Percentiles rank a stretch among this genome's conserved stretches.
phyloP scores from a whole-genome alignment of 163 green algal genomes.

The Prototheca cutis region DNA sequence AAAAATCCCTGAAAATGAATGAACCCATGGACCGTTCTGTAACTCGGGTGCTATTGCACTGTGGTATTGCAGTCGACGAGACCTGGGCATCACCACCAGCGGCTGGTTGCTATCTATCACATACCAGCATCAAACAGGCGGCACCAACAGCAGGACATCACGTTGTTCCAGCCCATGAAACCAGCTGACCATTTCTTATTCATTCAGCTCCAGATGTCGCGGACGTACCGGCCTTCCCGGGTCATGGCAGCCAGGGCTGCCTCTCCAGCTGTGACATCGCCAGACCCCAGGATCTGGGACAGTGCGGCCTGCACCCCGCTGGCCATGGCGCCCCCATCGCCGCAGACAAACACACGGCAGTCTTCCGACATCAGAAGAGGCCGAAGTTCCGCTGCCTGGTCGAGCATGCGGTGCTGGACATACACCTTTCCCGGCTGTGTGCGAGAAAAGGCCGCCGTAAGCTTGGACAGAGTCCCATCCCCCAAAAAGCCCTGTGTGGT shows the following conservation, averaged over 20 bases:
- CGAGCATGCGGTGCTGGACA: constrained; percentile 56
- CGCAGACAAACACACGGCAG: constrained; percentile 70
- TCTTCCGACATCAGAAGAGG: constrained; percentile 36
- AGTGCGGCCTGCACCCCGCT: constrained; percentile 71
- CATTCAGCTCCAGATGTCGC: constrained; percentile 76
- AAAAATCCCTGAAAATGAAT: too few relatives aligned
- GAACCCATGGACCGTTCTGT: too few relatives aligned
- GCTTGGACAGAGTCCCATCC: constrained; percentile 53
- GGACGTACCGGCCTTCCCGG: constrained; percentile 70
- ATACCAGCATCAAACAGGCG: background rate
- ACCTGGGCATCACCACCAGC: too few relatives aligned
- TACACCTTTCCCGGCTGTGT: constrained; percentile 56
- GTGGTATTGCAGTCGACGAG: too few relatives aligned
- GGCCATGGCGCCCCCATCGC: constrained; percentile 70
- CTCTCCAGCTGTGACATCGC: constrained; percentile 27
- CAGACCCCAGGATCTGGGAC: constrained; percentile 37
- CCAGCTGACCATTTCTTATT: too few relatives aligned
- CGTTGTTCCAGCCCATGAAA: too few relatives aligned
- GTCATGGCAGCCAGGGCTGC: constrained; percentile 54
- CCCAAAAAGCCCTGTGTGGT: constrained; percentile 27
- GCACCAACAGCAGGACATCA: background rate
- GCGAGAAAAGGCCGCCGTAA: constrained; percentile 78
- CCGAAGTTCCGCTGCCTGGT: constrained; percentile 37
- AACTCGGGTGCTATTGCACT: too few relatives aligned
- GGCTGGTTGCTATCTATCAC: too few relatives aligned